These are phyloP conservation scores for Phytomonas francai DNA, from an alignment of 208 protist genomes.

Conservation along the genomic window DNA sequence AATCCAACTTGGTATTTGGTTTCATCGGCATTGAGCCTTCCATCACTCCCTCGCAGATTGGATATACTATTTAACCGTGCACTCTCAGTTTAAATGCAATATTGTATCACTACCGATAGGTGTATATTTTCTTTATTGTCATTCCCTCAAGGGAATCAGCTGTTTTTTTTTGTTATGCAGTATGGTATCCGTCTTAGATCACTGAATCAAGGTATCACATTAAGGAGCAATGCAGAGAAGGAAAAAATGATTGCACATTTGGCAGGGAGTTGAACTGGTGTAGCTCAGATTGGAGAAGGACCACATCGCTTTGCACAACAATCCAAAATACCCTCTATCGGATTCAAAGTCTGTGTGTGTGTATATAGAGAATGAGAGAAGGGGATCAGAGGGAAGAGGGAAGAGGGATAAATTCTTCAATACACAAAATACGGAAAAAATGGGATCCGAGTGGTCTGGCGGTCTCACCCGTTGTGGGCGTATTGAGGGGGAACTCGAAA, in stretches of 20 bases:
- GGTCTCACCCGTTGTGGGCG: too few species aligned
- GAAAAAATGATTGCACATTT: background rate
- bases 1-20: too few species aligned
- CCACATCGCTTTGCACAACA: background rate
- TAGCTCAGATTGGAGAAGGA: background rate
- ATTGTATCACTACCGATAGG: background rate
- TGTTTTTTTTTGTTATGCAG: background rate
- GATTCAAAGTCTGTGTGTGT: background rate
- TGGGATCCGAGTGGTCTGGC: too few species aligned
- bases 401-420: background rate
- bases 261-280: background rate
- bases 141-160: background rate
- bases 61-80: background rate
- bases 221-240: background rate
- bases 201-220: background rate
- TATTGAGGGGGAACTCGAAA: background rate
- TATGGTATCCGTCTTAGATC: background rate
- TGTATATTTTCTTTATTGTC: background rate
- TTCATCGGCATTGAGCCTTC: background rate
- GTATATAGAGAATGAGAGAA: too few species aligned
- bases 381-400: background rate
- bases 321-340: background rate
- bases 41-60: background rate
- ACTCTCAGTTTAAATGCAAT: background rate
- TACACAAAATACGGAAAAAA: too few species aligned